These are phyloP conservation scores for Solanum sejunctum DNA, from an alignment of 257 asterid genomes.

Conservation along the genomic window DNA sequence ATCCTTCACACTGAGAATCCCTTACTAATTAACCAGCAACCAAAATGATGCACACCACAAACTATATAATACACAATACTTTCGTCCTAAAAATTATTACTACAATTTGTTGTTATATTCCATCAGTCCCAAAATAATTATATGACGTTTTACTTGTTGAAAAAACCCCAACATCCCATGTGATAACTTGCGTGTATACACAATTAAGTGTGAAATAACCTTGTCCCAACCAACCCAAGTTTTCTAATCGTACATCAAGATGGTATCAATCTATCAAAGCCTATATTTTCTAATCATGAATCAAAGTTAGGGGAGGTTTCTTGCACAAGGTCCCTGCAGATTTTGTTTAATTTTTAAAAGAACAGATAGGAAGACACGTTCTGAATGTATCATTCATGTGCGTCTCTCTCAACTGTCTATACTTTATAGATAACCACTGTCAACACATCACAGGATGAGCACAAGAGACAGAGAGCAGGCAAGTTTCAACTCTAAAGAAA, in stretches of 20 bases:
- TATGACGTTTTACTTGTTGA: too few species aligned
- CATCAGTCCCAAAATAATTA: too few species aligned
- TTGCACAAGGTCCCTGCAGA: too few species aligned
- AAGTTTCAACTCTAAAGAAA: not conserved
- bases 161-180: not conserved
- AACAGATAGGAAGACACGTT: too few species aligned
- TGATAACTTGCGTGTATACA: not conserved
- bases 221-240: not conserved
- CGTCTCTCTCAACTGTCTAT: not conserved
- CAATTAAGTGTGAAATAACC: not conserved
- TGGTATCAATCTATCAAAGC: not conserved
- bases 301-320: too few species aligned
- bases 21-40: too few species aligned
- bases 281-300: not conserved
- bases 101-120: too few species aligned
- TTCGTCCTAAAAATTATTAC: too few species aligned
- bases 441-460: not conserved
- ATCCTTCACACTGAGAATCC: too few species aligned
- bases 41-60: too few species aligned
- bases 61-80: too few species aligned
- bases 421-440: not conserved
- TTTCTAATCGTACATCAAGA: not conserved
- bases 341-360: too few species aligned
- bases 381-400: not conserved
- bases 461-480: not conserved